phyloP scores from a whole-genome alignment of 2,329 filamentous ascomycete genomes.

The Fusarium pininemorale region DNA sequence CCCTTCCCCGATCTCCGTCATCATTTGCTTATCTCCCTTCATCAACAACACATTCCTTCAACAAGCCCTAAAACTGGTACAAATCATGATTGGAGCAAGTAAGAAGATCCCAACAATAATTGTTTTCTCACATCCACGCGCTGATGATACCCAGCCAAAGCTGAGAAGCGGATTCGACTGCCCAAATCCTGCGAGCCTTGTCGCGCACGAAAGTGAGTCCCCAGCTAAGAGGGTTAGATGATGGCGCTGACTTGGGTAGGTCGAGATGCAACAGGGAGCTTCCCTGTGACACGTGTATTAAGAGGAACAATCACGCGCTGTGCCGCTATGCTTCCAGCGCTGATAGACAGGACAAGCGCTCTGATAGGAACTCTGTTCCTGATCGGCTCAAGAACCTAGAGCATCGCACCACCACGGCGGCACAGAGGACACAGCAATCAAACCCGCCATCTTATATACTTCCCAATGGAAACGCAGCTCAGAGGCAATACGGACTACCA shows the following conservation, averaged over 20 bases:
- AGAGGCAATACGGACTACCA: accelerated
- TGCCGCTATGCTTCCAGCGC: slow-evolving; percentile 47
- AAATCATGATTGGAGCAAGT: background rate
- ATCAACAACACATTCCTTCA: background rate
- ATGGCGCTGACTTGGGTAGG: slow-evolving; percentile 14
- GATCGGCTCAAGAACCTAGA: slow-evolving; percentile 45
- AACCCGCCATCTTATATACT: accelerated
- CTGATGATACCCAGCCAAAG: background rate
- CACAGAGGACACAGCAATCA: background rate
- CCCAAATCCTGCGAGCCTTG: slow-evolving; percentile 49
- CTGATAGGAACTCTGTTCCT: background rate
- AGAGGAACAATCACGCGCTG: slow-evolving; percentile 32
- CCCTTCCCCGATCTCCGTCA: background rate
- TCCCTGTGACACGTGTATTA: slow-evolving; percentile 46
- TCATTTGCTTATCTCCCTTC: slow-evolving; percentile 11
- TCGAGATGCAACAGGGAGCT: slow-evolving; percentile 46
- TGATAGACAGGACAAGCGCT: slow-evolving; percentile 9
- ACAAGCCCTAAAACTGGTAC: background rate
- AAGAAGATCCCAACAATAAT: background rate
- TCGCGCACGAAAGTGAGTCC: slow-evolving; percentile 44
- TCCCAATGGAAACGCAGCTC: accelerated
- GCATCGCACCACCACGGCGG: slow-evolving; percentile 36
- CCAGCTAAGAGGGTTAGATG: background rate
- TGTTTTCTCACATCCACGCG: accelerated
- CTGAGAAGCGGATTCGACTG: slow-evolving; percentile 48